phyloP scores from a whole-genome alignment of 768 basidiomycete species.

The Tulasnella sp. region DNA sequence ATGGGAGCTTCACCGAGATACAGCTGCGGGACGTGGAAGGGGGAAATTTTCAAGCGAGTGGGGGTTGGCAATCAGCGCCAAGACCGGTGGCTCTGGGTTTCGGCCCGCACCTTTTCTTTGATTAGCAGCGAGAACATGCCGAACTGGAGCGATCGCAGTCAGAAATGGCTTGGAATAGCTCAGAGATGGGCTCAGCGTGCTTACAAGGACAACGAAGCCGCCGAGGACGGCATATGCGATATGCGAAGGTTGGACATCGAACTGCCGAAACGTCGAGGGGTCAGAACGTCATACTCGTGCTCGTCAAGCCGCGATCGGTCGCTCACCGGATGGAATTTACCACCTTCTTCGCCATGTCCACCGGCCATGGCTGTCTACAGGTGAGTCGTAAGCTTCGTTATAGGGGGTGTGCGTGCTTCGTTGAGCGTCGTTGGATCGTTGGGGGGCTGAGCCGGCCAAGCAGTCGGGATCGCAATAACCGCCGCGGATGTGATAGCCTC shows the following conservation, averaged over 20 bases:
- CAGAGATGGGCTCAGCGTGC: slow-evolving; percentile 34
- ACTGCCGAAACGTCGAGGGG: slow-evolving; percentile 36
- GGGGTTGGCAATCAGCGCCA: not conserved
- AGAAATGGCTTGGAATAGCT: slow-evolving; percentile 5
- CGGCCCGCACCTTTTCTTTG: slow-evolving; percentile 64
- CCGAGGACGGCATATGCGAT: slow-evolving; percentile 75
- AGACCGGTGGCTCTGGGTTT: not conserved
- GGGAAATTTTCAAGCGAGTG: not conserved
- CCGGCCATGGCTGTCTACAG: not conserved
- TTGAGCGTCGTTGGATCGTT: not conserved
- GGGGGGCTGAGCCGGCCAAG: not conserved
- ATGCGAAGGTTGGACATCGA: slow-evolving; percentile 67
- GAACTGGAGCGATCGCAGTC: slow-evolving; percentile 51
- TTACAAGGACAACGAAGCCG: slow-evolving; percentile 72
- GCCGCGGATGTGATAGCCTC: not conserved
- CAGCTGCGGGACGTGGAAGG: slow-evolving; percentile 44
- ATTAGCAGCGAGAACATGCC: slow-evolving; percentile 93
- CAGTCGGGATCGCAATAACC: slow-evolving; percentile 5
- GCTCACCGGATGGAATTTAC: not conserved
- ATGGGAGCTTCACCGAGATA: slow-evolving; percentile 97
- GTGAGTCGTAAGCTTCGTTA: not conserved
- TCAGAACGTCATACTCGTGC: not conserved
- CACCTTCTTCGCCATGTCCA: not conserved
- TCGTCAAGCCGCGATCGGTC: not conserved
- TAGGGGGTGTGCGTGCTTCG: not conserved